Evolutionary conservation across 768 basidiomycete species (phyloP).

Genomic region (Amanita rimosa): DNA sequence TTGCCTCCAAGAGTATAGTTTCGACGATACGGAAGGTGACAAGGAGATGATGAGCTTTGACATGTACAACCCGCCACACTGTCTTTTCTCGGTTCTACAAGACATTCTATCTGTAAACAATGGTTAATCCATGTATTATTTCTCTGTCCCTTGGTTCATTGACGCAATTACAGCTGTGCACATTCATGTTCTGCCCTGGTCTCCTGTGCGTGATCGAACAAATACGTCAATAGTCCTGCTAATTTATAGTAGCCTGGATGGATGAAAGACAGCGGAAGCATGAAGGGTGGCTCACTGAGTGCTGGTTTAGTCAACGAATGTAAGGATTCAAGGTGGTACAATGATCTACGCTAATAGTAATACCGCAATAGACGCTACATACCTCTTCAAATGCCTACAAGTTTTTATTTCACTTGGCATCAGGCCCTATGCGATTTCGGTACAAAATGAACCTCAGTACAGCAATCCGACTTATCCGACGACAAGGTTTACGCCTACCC

Average conservation of each 20-base stretch:
- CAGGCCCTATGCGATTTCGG: slow-evolving; percentile 48
- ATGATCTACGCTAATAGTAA: neutral
- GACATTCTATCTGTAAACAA: slow-evolving; percentile 54
- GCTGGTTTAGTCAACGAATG: slow-evolving; percentile 35
- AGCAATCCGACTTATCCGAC: slow-evolving; percentile 62
- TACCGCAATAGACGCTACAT: slow-evolving; percentile 45
- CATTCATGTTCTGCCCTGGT: slow-evolving; percentile 61
- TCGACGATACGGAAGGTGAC: slow-evolving; percentile 51
- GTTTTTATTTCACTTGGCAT: slow-evolving; percentile 55
- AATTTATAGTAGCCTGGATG: slow-evolving; percentile 46
- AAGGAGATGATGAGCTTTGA: slow-evolving; percentile 46
- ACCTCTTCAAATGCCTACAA: slow-evolving; percentile 62
- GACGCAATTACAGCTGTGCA: slow-evolving; percentile 19
- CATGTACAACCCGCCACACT: slow-evolving; percentile 46
- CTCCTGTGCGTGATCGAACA: slow-evolving; percentile 37
- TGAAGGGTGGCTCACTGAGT: slow-evolving; percentile 54
- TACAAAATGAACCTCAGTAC: slow-evolving; percentile 49
- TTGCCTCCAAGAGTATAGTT: slow-evolving; percentile 40
- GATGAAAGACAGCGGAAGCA: slow-evolving; percentile 62
- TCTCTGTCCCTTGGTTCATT: slow-evolving; percentile 1
- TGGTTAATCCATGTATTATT: slow-evolving; percentile 16
- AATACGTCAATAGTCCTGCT: neutral
- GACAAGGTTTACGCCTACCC: slow-evolving; percentile 36
- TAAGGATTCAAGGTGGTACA: slow-evolving; percentile 19
- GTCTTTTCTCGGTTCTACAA: slow-evolving; percentile 48